Evolutionary conservation across 352 stramenopile genomes (phyloP).

Genomic region (Phytopythium delawarense): DNA sequence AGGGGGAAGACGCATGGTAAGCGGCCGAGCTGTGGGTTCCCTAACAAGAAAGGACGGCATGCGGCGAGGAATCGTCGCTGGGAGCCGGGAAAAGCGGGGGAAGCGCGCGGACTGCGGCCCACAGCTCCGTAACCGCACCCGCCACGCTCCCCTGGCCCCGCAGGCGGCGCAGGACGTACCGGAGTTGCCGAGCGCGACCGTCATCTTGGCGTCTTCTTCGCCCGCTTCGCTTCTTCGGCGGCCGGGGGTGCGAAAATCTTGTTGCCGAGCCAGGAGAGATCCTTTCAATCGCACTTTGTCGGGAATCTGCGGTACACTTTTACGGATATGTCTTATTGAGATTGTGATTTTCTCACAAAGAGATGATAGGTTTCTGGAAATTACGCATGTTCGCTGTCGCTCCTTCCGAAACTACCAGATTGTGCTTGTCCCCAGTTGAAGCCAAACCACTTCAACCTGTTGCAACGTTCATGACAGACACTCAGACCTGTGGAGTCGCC

Average conservation of each 20-base stretch:
- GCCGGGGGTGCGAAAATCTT: constrained; percentile 10
- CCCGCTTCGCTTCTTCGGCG: constrained; percentile 6
- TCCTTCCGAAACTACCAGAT: background rate
- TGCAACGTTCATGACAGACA: background rate
- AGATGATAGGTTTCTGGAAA: too few relatives aligned
- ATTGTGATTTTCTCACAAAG: too few relatives aligned
- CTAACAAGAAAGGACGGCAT: background rate
- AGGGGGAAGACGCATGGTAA: background rate
- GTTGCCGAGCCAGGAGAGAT: background rate
- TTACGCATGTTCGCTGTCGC: too few relatives aligned
- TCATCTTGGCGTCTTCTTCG: constrained; percentile 36
- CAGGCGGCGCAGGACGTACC: constrained; percentile 26
- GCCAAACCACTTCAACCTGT: background rate
- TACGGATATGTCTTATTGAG: background rate
- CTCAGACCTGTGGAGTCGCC: background rate
- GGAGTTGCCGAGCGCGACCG: constrained; percentile 50
- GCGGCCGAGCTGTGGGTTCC: background rate
- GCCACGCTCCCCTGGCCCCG: too few relatives aligned
- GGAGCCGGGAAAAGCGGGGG: background rate
- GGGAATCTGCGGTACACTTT: background rate
- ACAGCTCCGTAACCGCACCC: too few relatives aligned
- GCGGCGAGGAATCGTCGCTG: background rate
- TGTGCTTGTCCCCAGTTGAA: background rate
- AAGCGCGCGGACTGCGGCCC: too few relatives aligned
- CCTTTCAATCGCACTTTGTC: constrained; percentile 3